Evolutionary conservation across 2,329 filamentous ascomycete species (phyloP).

Genomic region (Colletotrichum sp.): DNA sequence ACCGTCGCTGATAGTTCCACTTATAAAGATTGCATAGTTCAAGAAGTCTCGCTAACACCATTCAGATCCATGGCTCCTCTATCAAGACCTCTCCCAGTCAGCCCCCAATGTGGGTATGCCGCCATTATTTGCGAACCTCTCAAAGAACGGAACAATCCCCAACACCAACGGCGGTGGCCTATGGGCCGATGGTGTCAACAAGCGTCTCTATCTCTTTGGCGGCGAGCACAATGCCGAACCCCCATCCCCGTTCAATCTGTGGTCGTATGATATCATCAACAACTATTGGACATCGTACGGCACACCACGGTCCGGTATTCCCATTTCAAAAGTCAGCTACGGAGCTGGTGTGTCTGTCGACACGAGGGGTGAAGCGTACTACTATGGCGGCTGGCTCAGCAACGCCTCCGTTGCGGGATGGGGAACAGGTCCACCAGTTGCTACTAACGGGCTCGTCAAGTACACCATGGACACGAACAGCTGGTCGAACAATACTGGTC

Average conservation of each 20-base stretch:
- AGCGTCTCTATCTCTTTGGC: conserved; percentile 67
- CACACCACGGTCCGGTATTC: conserved; percentile 32
- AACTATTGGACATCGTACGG: conserved; percentile 59
- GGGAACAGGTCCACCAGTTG: conserved; percentile 47
- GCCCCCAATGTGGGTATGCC: conserved; percentile 48
- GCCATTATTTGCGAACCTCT: conserved; percentile 59
- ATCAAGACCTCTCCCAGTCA: conserved; percentile 58
- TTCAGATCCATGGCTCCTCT: conserved; percentile 60
- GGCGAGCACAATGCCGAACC: conserved; percentile 54
- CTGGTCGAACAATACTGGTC: conserved; percentile 59
- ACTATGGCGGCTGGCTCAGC: conserved; percentile 67
- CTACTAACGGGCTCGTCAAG: conserved; percentile 56
- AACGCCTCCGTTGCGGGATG: conserved; percentile 57
- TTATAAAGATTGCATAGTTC: background rate
- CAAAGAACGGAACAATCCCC: conserved; percentile 64
- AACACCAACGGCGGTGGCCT: conserved; percentile 48
- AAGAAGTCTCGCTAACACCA: background rate
- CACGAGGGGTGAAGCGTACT: conserved; percentile 61
- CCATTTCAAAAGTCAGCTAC: conserved; percentile 54
- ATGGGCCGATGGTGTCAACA: conserved; percentile 68
- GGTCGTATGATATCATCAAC: conserved; percentile 61
- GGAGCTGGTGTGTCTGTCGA: conserved; percentile 62
- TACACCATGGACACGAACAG: conserved; percentile 60
- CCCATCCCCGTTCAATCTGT: conserved; percentile 54
- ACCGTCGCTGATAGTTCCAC: background rate